Evolutionary conservation across 352 stramenopile species (phyloP).

Genomic region (Phytophthora citricola): DNA sequence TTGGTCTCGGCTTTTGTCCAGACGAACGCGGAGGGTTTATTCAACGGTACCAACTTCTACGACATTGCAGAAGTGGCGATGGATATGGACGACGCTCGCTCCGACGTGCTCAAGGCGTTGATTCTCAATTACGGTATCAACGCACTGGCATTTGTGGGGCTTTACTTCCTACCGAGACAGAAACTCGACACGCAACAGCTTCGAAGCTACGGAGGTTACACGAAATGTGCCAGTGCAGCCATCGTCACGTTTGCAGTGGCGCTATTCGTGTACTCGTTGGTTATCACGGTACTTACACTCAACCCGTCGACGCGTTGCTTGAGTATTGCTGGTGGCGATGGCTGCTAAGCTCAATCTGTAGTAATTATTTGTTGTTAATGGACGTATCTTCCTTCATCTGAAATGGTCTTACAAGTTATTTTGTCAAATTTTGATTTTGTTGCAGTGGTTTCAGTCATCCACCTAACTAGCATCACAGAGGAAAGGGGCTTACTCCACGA

Average conservation of each 20-base stretch:
- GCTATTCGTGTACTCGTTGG: conserved; percentile 58
- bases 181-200: conserved; percentile 70
- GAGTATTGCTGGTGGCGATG: conserved; percentile 42
- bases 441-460: no score
- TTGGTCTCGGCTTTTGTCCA: conserved; percentile 48
- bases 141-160: conserved; percentile 34
- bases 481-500: no score
- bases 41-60: conserved; percentile 51
- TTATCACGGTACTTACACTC: conserved; percentile 53
- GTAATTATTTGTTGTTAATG: no score
- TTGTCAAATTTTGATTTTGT: no score
- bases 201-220: conserved; percentile 70
- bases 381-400: no score
- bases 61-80: conserved; percentile 18
- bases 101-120: conserved; percentile 41
- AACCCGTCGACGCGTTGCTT: conserved; percentile 42
- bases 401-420: no score
- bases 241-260: conserved; percentile 44
- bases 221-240: conserved; percentile 48
- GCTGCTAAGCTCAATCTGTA: conserved; percentile 26
- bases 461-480: no score
- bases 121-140: conserved; percentile 57
- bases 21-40: conserved; percentile 42
- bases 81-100: conserved; percentile 27
- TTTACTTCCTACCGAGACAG: conserved; percentile 56